Base-by-base conservation (phyloP, 228 moss, liverwort and hornwort species). In the Sphagnum magellanicum region DNA sequence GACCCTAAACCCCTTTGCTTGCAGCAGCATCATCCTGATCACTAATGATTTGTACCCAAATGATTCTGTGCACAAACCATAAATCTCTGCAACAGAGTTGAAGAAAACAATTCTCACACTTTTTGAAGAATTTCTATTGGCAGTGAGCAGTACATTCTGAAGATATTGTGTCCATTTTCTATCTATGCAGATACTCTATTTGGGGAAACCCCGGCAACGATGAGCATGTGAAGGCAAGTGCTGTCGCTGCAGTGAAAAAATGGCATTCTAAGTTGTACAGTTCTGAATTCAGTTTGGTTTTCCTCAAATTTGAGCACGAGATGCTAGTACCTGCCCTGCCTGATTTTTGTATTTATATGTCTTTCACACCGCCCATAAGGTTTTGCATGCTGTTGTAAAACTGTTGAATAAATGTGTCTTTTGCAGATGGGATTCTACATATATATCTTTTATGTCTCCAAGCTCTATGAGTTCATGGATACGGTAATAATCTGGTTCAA, bases 401-500 rank as follows among this genome's bases (percentile, higher is more conserved):
- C 49, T 17, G 47, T 48, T 13, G 66, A 59, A 53, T 48, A 12
- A 49, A 51, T 15, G 5, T 52, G 16, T 1, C 14, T 62, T 48
- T 68, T 72, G 79, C 86, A 95, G 95, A 72, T 95, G 95, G 89
- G 85, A 62, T 59, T 77, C 50, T 86, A 89, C 58, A 73, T 95
- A 5, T 92, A 95, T 70, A 50, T 83, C 1, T 95, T 95, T 75
- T 95, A 83, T 46, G 64, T 92, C n/a, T 95, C 95, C 10, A 95
- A 95, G 81, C 69, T 90, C 67, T 90, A 92, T 50, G 95, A 95
- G 73, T 92, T 92, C 66, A 83, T 90, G 90, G 95, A 95, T 76
- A 95, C 95, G 87, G 95, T 95, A 80, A 75, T 72, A n/a, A 67
- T 58, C n/a, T 51, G 51, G 49, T 53, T 52, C 8, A 32, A 11